A percentile compares a stretch with the other conserved stretches of the same genome.
Evolutionary conservation across 2,329 filamentous ascomycete genomes (phyloP).

Genomic region (Diaporthe longicolla): DNA sequence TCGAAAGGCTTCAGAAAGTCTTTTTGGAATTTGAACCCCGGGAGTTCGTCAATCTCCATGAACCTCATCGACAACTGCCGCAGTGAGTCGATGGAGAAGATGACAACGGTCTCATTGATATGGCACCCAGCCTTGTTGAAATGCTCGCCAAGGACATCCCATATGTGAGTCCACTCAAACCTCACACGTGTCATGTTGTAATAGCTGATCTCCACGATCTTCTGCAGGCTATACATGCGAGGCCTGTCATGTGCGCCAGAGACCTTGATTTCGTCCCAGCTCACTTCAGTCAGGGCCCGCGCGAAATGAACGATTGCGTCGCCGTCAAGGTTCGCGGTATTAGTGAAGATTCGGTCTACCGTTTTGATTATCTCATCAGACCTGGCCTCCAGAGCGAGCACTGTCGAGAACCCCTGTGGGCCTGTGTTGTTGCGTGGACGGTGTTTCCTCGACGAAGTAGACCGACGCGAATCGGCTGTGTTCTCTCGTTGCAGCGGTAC

Average conservation of each 20-base stretch:
- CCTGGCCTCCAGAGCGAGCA: constrained; percentile 91
- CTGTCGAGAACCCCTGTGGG: constrained; percentile 77
- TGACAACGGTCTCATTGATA: constrained; percentile 95
- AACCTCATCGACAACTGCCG: constrained; percentile 98
- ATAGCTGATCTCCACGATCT: constrained; percentile 98
- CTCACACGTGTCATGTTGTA: constrained; percentile 99
- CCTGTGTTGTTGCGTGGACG: constrained; percentile 69
- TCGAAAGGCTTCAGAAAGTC: constrained; percentile 99
- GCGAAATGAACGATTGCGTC: constrained; percentile 98
- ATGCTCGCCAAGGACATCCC: constrained; percentile 97
- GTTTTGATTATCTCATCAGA: constrained; percentile 94
- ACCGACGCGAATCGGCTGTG: constrained; percentile 73
- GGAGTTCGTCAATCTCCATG: constrained; percentile 97
- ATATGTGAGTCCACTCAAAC: constrained; percentile 98
- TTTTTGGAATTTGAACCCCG: constrained; percentile 99
- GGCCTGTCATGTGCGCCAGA: constrained; percentile 96
- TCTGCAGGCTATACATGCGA: constrained; percentile 96
- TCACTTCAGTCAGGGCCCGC: constrained; percentile 91
- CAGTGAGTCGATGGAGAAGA: constrained; percentile 95
- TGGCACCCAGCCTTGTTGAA: constrained; percentile 99
- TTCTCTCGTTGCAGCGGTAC: constrained; percentile 71
- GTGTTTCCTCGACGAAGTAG: constrained; percentile 69
- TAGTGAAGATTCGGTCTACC: constrained; percentile 96
- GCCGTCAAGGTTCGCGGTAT: constrained; percentile 91
- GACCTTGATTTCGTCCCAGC: constrained; percentile 99